Conservation (phyloP, 345 rosid species). For the Mangifera indica region DNA sequence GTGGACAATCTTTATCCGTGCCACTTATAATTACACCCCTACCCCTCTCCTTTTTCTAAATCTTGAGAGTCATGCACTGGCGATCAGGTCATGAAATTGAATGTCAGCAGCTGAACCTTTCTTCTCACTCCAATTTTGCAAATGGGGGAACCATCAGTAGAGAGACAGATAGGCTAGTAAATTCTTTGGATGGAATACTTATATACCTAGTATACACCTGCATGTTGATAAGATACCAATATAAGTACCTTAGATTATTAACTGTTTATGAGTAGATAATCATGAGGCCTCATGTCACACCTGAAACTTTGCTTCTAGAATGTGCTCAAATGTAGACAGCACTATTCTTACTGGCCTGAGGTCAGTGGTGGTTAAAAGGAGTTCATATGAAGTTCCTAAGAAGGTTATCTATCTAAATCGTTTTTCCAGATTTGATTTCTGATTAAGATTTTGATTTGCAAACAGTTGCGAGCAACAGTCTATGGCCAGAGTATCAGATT, state of each 20-base stretch:
- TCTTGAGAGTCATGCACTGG: slow-evolving; percentile 68
- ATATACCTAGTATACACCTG: not conserved
- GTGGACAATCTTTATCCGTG: not conserved
- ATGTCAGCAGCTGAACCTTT: slow-evolving; percentile 49
- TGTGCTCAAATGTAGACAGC: not conserved
- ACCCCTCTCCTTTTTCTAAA: slow-evolving; percentile 12
- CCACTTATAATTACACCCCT: not conserved
- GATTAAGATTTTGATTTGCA: slow-evolving; percentile 18
- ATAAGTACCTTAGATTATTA: not conserved
- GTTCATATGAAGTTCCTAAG: not conserved
- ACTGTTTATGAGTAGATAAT: not conserved
- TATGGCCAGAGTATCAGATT: slow-evolving; percentile 85
- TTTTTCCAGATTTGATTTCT: slow-evolving; percentile 2
- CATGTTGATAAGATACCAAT: not conserved
- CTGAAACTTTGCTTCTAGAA: not conserved
- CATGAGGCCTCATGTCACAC: not conserved
- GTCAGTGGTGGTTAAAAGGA: not conserved
- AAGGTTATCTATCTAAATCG: not conserved
- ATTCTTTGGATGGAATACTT: slow-evolving; percentile 4
- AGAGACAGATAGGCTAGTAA: slow-evolving; percentile 48
- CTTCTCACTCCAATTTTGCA: slow-evolving; percentile 25
- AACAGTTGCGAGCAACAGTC: slow-evolving; percentile 66
- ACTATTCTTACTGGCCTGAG: not conserved
- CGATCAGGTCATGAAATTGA: slow-evolving; percentile 55
- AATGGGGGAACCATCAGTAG: slow-evolving; percentile 30